Base-by-base conservation (phyloP, 257 asterid species). In the Solanum pinnatisectum region DNA sequence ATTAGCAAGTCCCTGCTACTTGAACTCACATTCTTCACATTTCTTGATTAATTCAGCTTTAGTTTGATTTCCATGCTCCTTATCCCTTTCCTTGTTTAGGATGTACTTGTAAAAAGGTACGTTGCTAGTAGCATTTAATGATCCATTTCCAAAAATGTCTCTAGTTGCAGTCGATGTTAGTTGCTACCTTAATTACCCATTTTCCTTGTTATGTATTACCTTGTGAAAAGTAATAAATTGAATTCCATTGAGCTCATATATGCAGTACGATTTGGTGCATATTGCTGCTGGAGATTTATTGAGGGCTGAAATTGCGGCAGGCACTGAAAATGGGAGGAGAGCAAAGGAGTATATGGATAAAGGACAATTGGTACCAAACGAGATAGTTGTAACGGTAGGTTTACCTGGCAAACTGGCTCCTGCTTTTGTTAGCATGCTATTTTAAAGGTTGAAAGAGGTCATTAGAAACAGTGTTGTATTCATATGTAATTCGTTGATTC, bases 261-360 rank as follows among this genome's bases (percentile, higher is more conserved):
- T 95, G 95, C 96, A 97, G 99, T 97, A 92, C 85, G 92, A 92
- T 90, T 94, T 97, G 95, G 99, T 97, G 91, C 99, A 97, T 88
- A 63, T 96, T 89, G 99, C 99, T 1, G 98, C 99, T 49, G 99
- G 99, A 89, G 99, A 97, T 91, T 95, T 97, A 88, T 93, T 97
- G 88, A 93, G 99, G 92, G 98, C 98, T 37, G 99, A 96, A 92
- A 93, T 96, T 86, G 94, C 98, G 82, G 92, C 98, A 10, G 98
- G 97, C 79, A 94, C 98, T 67, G 96, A 95, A 91, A 96, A 97
- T 23, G 99, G 99, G 88, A 95, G 89, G 91, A 96, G 89, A 56
- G 99, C 99, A 56, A 97, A 93, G 91, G 98, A 95, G 87, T 94
- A 83, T 92, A 97, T 97, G 99, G 98, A 97, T 91, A 96, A 88